Base-by-base conservation (phyloP, 148 eudicot species). In the Fagopyrum homotropicum region DNA sequence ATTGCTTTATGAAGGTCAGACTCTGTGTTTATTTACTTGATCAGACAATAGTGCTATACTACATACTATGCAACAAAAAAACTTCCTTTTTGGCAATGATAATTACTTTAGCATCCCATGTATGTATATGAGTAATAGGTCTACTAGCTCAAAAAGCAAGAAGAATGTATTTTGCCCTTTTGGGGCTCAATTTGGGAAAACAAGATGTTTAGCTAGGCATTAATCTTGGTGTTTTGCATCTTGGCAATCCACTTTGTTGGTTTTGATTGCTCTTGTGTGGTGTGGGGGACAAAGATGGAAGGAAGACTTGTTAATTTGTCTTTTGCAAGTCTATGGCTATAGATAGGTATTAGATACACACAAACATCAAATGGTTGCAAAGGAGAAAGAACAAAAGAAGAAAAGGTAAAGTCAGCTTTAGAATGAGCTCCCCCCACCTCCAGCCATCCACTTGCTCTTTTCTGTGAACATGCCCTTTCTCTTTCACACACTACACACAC, bases 381-480 rank as follows among this genome's bases (percentile, higher is more conserved):
- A 26, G 4, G 22, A 61, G 68, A 61, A 61, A 61, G 43, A 26
- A 26, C 43, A 26, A 61, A 17, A 61, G 43, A 61, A 10, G 2
- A 29, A 59, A 29, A 61, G 10, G 68, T 61, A 8, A 9, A 29
- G 16, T 61, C 68, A 61, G 68, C 14, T 61, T 61, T 61, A 26
- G 68, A 29, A 61, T 61, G 14, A 61, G 15, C 68, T 43, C 26
- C 26, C 26, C 26, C 26, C 26, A 22, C 26, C 26, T 22, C 68
- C 68, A 61, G 43, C 68, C 68, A 26, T 61, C 68, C 68, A 61
- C 68, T 61, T 61, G 63, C 61, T 56, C 8, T 26, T 60, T 60
- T 60, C 40, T 60, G 3, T 60, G 66, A 9, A 60, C 66, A 60
- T 60, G 66, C 68, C 68, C 68, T 61, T 61, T 61, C 68, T 61